Conservation (phyloP, 768 basidiomycete species). For the Mycena rebaudengoi region DNA sequence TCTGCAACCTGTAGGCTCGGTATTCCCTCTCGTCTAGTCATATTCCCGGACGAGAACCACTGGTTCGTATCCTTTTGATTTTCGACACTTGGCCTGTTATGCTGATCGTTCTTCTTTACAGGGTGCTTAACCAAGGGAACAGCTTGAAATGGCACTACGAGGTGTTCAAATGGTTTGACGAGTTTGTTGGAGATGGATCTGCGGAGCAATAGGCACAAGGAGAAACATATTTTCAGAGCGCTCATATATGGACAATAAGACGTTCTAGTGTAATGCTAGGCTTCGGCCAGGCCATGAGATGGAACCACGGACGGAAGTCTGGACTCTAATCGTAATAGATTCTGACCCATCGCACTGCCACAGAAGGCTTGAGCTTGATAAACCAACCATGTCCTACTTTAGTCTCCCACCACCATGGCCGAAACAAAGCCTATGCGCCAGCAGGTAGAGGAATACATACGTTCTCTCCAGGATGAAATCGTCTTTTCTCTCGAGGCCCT, state of each 20-base stretch:
- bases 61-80: conserved; percentile 45
- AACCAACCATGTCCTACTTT: too few species aligned
- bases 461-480: conserved; percentile 80
- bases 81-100: not conserved
- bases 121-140: conserved; percentile 82
- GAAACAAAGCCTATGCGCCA: conserved; percentile 67
- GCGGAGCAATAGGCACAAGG: too few species aligned
- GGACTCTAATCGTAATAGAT: too few species aligned
- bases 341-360: too few species aligned
- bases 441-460: conserved; percentile 80
- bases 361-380: too few species aligned
- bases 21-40: conserved; percentile 77
- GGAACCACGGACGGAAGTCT: too few species aligned
- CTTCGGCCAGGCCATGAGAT: too few species aligned
- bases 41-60: conserved; percentile 93
- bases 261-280: too few species aligned
- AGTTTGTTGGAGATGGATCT: conserved; percentile 65
- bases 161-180: conserved; percentile 89
- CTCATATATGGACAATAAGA: too few species aligned
- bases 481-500: conserved; percentile 79
- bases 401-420: conserved; percentile 26
- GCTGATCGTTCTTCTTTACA: not conserved
- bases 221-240: too few species aligned
- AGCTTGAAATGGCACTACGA: conserved; percentile 96
- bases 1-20: conserved; percentile 60